These are phyloP conservation scores for Clitopilus passeckerianus DNA, from an alignment of 768 basidiomycete genomes.

Conservation along the genomic window DNA sequence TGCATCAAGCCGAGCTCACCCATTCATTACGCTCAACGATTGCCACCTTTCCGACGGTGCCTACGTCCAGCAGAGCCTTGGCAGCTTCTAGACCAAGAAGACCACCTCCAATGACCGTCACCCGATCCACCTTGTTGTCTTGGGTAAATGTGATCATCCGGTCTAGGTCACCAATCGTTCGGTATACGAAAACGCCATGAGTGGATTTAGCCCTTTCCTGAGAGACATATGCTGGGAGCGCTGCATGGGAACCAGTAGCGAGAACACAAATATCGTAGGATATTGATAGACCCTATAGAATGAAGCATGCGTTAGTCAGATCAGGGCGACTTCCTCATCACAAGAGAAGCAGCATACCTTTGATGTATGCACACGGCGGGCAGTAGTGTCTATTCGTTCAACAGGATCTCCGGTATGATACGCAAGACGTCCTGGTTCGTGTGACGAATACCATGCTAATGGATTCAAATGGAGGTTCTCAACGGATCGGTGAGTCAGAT, in stretches of 20 bases:
- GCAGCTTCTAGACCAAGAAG: slow-evolving; percentile 72
- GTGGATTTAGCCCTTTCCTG: slow-evolving; percentile 29
- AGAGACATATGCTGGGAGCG: slow-evolving; percentile 54
- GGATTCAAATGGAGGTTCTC: slow-evolving; percentile 59
- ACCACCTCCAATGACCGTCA: slow-evolving; percentile 64
- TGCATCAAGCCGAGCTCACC: slow-evolving; percentile 8
- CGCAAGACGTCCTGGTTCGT: slow-evolving; percentile 51
- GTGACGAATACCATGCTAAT: slow-evolving; percentile 51
- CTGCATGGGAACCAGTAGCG: slow-evolving; percentile 66
- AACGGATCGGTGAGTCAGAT: slow-evolving; percentile 54
- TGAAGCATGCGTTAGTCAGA: slow-evolving; percentile 38
- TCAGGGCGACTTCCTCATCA: neutral
- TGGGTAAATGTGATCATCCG: slow-evolving; percentile 52
- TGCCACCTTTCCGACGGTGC: slow-evolving; percentile 16
- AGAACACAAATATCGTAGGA: slow-evolving; percentile 61
- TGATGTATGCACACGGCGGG: neutral
- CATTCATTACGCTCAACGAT: slow-evolving; percentile 9
- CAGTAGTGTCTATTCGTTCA: slow-evolving; percentile 27
- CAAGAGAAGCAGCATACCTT: neutral
- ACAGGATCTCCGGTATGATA: slow-evolving; percentile 48
- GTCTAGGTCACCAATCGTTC: slow-evolving; percentile 66
- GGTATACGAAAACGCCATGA: slow-evolving; percentile 66
- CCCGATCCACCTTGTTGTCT: slow-evolving; percentile 32
- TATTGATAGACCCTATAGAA: slow-evolving; percentile 34
- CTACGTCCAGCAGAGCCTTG: slow-evolving; percentile 63